These are phyloP conservation scores for Tricholoma hemisulphureum DNA, from an alignment of 768 basidiomycete species.

Conservation along the genomic window DNA sequence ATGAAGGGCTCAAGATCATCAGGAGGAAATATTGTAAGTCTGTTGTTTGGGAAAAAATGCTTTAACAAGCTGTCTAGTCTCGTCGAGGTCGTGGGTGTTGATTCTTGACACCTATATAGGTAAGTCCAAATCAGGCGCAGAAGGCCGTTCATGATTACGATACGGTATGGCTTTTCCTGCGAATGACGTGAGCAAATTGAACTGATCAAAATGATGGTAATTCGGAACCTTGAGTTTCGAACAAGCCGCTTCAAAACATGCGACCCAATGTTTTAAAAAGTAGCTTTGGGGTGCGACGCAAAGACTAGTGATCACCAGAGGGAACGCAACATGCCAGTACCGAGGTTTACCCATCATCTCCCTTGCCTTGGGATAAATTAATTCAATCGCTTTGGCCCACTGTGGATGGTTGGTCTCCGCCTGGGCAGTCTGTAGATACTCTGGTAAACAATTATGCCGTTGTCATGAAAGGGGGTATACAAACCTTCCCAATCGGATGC, in stretches of 20 bases:
- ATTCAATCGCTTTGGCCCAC: slow-evolving; percentile 90
- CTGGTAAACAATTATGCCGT: slow-evolving; percentile 1
- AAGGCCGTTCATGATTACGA: slow-evolving; percentile 76
- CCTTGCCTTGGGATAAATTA: slow-evolving; percentile 75
- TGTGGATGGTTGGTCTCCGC: slow-evolving; percentile 94
- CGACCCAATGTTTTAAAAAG: slow-evolving; percentile 79
- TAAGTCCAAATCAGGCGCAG: slow-evolving; percentile 91
- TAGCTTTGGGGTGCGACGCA: slow-evolving; percentile 86
- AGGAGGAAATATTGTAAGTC: slow-evolving; percentile 54
- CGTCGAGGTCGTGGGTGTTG: slow-evolving; percentile 72
- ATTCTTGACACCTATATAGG: slow-evolving; percentile 89
- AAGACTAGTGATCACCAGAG: slow-evolving; percentile 76
- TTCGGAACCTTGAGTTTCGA: slow-evolving; percentile 73
- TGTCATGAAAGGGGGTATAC: slow-evolving; percentile 1
- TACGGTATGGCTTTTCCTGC: slow-evolving; percentile 77
- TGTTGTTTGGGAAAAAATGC: slow-evolving; percentile 75
- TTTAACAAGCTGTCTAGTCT: slow-evolving; percentile 75
- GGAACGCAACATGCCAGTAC: slow-evolving; percentile 87
- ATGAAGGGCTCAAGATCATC: slow-evolving; percentile 81
- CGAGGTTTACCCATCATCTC: slow-evolving; percentile 87
- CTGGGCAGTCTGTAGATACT: slow-evolving; percentile 69
- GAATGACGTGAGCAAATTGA: slow-evolving; percentile 4
- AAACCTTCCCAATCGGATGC: slow-evolving; percentile 86
- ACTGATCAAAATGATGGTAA: background rate
- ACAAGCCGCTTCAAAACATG: slow-evolving; percentile 69